A percentile compares a stretch with the other conserved stretches of the same genome.
Evolutionary conservation across 1,284 basidiomycete species (phyloP).

Genomic region (Trametes polyzona): DNA sequence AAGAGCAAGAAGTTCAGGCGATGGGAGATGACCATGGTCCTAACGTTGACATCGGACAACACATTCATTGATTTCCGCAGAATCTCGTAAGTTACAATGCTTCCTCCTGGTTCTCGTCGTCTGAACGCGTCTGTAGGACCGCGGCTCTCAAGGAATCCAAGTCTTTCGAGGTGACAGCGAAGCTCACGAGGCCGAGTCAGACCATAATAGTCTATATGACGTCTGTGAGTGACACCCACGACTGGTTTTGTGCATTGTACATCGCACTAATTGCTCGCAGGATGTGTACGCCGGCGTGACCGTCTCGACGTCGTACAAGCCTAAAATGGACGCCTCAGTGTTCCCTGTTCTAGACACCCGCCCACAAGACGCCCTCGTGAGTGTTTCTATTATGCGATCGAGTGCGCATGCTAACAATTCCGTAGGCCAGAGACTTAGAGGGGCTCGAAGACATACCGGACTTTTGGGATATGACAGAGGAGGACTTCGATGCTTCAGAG

Average conservation of each 20-base stretch:
- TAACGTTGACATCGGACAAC: constrained; percentile 74
- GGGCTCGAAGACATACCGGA: constrained; percentile 67
- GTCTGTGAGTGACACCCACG: constrained; percentile 50
- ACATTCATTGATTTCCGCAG: constrained; percentile 77
- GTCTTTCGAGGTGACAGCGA: constrained; percentile 58
- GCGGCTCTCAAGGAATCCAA: constrained; percentile 60
- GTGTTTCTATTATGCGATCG: not conserved
- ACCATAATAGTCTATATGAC: constrained; percentile 62
- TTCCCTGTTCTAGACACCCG: constrained; percentile 74
- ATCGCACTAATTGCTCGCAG: constrained; percentile 41
- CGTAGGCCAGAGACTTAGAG: constrained; percentile 62
- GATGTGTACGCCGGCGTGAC: constrained; percentile 70
- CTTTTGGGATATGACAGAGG: constrained; percentile 64
- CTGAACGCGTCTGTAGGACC: constrained; percentile 52
- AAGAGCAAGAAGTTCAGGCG: constrained; percentile 53
- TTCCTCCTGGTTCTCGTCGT: too few species aligned
- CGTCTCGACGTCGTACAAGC: constrained; percentile 56
- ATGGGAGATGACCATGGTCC: constrained; percentile 66
- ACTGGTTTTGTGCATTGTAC: not conserved
- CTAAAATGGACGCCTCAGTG: constrained; percentile 51
- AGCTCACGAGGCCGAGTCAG: constrained; percentile 76
- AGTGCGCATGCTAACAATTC: not conserved
- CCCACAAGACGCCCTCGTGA: constrained; percentile 61
- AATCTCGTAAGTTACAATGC: too few species aligned
- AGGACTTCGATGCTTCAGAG: constrained; percentile 36